These are phyloP conservation scores for Coemansia biformis DNA, from an alignment of 192 early-diverging fungal species.

Conservation along the genomic window DNA sequence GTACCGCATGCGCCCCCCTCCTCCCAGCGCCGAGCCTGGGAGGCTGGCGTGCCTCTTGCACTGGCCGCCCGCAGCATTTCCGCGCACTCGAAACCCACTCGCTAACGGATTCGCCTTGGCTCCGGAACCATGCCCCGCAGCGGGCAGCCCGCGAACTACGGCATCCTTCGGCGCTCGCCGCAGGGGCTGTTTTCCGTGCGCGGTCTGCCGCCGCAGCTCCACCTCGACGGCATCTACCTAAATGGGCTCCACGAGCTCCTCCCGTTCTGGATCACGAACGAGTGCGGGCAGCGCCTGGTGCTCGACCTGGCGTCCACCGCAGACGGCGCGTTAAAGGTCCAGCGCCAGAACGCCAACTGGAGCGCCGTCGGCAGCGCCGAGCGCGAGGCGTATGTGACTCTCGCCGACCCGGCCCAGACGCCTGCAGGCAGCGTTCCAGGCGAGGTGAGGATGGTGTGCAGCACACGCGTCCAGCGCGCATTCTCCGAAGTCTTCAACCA, in stretches of 20 bases:
- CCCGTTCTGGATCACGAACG: constrained; percentile 43
- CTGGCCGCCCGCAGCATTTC: too few relatives aligned
- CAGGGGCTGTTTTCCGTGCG: constrained; percentile 29
- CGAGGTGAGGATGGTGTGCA: constrained; percentile 28
- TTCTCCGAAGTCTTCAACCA: constrained; percentile 95
- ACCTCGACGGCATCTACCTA: constrained; percentile 39
- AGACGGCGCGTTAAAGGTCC: constrained; percentile 17
- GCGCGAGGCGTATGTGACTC: constrained; percentile 23
- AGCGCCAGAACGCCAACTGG: constrained; percentile 46
- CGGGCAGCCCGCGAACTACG: constrained; percentile 22
- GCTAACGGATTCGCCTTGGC: too few relatives aligned
- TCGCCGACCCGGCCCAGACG: background rate
- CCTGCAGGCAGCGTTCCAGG: background rate
- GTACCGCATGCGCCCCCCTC: too few relatives aligned
- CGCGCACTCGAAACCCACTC: too few relatives aligned
- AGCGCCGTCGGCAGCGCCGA: constrained; percentile 11
- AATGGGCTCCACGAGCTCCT: constrained; percentile 41
- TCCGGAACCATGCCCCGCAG: background rate
- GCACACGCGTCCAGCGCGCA: constrained; percentile 24
- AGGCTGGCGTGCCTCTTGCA: too few relatives aligned
- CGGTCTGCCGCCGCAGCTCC: constrained; percentile 23
- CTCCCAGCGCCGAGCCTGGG: too few relatives aligned
- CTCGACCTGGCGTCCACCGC: constrained; percentile 9
- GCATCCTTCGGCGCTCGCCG: constrained; percentile 8
- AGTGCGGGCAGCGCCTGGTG: constrained; percentile 4